Evolutionary conservation across 2,329 filamentous ascomycete genomes (phyloP), one percentile per base, ranked within the genome.

Genomic region (Penicillium olsonii): DNA sequence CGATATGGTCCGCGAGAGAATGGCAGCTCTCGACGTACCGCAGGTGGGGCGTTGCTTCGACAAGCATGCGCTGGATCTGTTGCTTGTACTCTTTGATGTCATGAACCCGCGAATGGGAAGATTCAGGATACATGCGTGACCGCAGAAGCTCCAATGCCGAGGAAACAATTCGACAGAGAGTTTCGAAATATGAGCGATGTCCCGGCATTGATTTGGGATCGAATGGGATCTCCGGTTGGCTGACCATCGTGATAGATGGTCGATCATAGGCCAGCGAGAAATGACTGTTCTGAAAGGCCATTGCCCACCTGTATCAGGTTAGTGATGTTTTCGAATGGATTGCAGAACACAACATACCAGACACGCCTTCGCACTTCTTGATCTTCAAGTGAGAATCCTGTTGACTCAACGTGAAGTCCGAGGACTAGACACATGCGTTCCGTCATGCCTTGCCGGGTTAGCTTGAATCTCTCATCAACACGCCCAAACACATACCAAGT

Each of bases 201-300:
- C 77, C 77, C 0, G 76, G 77, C 50, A 75, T 72, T n/a, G 76
- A 78, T 54, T 75, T 75, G 10, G 69, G 70, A 61, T 76, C 67
- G 64, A 78, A 72, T 35, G 75, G 71, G 5, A 77, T 78, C 40
- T 75, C 71, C 2, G 73, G 70, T 52, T 75, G 74, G 42, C 73
- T 72, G 29, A 78, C 75, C 41, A 78, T 78, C n/a, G 70, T 75
- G 37, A 77, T 78, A 2, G 79, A 78, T 2, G 74, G 75, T 38
- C 81, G 71, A 57, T 84, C 81, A 65, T 83, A 84, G 1, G 80
- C 82, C 37, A 84, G 78, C 14, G 80, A 83, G n/a, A 84, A 74
- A 33, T 84, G 70, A 39, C 79, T 82, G 57, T 84, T 82, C 57
- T 84, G 81, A 74, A 82, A 84, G 14, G 83, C 73, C 52, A 84